Evolutionary conservation across 371 early-diverging fungal species (phyloP), one percentile per base, ranked within the genome.

Genomic region (Lichtheimia hyalospora): DNA sequence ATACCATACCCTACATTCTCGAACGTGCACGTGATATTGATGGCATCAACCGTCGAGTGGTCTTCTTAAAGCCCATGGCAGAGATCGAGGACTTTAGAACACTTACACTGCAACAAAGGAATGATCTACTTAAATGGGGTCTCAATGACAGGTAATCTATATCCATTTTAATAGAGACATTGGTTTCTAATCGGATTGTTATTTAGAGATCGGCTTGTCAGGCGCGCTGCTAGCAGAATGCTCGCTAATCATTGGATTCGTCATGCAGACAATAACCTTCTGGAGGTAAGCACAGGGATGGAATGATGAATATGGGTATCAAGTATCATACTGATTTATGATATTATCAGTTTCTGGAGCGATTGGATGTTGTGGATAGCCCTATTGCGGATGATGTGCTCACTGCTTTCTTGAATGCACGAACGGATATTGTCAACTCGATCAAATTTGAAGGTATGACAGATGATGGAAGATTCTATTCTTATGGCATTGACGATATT

Each of bases 1-100:
- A 69, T 15, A 90, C 95, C 0, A 60, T 91, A 10, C 89, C 92
- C 0, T 77, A 67, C 48, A 81, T 95, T 44, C 68, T 94, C 1
- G 84, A 89, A 61, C 80, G 95, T 12, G 86, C 88, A 12, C 75
- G 93, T 57, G 96, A 96, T 73, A 74, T 87, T 4, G 91, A 91
- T 57, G 64, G 85, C 7, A 73, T 74, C 57, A 90, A 85, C 57
- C 76, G 93, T 13, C 68, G 86, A 24, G 70, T 82, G 16, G 86
- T 90, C 2, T 91, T 77, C 58, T 64, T 83, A 49, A 92, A 88
- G 66, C 83, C 89, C 3, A 77, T 89, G 80, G 80, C 83, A 3
- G 85, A 88, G 18, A 74, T 92, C 7, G 63, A 67, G 1, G 91
- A 90, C 69, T 90, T 92, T 66, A 77, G 81, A 24, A 43, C 82